Evolutionary conservation across 805 yeast species (phyloP).

Genomic region (Zygoascus flipseniorum): DNA sequence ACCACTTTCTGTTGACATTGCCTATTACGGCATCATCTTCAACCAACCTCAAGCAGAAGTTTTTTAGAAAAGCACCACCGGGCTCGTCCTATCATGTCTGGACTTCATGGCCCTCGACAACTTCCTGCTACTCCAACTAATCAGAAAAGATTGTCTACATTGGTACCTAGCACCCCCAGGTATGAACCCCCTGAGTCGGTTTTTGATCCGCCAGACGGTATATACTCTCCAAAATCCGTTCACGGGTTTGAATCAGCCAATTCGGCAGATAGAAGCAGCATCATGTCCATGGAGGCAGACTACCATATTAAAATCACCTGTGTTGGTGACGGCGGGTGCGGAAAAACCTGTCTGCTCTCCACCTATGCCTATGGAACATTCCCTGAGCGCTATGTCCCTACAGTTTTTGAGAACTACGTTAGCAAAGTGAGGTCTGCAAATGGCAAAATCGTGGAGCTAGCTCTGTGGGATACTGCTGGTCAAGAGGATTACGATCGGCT

Average conservation of each 20-base stretch:
- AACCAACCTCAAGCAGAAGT: too few relatives aligned
- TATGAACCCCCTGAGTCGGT: neutral
- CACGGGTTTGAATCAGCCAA: neutral
- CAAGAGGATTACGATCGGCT: conserved; percentile 79
- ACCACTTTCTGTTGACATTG: neutral
- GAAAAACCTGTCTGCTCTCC: conserved; percentile 69
- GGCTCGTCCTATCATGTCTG: neutral
- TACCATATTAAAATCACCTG: conserved; percentile 54
- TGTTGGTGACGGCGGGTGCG: conserved; percentile 87
- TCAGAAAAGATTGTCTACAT: neutral
- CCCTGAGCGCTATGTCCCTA: conserved; percentile 70
- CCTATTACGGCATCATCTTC: neutral
- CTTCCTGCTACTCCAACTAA: neutral
- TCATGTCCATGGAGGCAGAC: conserved; percentile 22
- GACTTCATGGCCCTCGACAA: neutral
- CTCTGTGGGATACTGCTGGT: conserved; percentile 87
- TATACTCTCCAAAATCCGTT: neutral
- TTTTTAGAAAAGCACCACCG: neutral
- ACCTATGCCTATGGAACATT: conserved; percentile 62
- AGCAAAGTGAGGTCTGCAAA: conserved; percentile 44
- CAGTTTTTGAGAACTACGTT: conserved; percentile 73
- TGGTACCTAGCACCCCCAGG: neutral
- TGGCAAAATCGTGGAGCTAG: conserved; percentile 52
- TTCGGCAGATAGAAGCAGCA: neutral
- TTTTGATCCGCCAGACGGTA: neutral